Percentiles rank a stretch among this genome's conserved stretches.
These are phyloP conservation scores for Agrostemma githago DNA, from an alignment of 148 eudicot genomes.

Conservation along the genomic window DNA sequence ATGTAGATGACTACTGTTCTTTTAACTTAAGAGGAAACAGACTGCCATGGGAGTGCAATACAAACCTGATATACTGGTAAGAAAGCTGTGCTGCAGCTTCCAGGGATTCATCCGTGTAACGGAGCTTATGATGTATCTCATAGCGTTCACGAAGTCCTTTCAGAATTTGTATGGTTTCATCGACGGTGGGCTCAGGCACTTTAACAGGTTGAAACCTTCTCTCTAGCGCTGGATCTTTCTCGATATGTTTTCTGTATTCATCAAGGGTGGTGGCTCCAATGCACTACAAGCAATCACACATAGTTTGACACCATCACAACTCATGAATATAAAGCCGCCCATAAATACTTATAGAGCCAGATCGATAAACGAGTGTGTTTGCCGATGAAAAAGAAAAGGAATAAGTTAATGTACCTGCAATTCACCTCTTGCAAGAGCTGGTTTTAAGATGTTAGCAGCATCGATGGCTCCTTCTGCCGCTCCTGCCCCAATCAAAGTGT, in stretches of 20 bases:
- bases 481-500: conserved; percentile 86
- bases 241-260: conserved; percentile 93
- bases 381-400: not conserved
- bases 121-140: conserved; percentile 89
- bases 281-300: conserved; percentile 45
- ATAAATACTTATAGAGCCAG: not conserved
- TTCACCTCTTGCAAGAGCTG: conserved; percentile 95
- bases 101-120: conserved; percentile 78
- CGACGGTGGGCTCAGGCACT: conserved; percentile 94
- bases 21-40: not conserved
- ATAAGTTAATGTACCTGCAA: conserved; percentile 54
- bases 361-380: not conserved
- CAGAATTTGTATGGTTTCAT: conserved; percentile 79
- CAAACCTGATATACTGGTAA: conserved; percentile 76
- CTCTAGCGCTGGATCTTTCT: conserved; percentile 93
- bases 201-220: conserved; percentile 92
- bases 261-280: conserved; percentile 96
- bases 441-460: conserved; percentile 91
- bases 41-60: too few species aligned
- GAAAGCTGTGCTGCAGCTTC: conserved; percentile 81
- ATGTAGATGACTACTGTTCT: not conserved
- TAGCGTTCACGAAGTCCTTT: conserved; percentile 86
- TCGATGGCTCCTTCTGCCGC: conserved; percentile 97
- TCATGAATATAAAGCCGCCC: not conserved
- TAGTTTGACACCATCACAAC: not conserved